Evolutionary conservation across 1,139 yeast species (phyloP).

Genomic region (Candida sp.): DNA sequence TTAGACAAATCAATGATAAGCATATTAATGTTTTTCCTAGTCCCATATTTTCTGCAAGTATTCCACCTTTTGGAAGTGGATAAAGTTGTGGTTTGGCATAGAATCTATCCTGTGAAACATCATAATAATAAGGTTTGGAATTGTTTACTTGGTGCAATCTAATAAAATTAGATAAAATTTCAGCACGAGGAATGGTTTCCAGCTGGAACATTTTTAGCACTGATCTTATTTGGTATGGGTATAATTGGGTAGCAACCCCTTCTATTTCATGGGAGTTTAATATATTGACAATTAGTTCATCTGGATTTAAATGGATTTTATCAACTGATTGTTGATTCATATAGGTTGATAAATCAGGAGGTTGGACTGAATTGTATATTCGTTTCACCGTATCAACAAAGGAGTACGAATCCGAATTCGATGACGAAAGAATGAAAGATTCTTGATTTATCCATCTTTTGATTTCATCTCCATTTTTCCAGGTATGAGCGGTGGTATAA

Average conservation of each 20-base stretch:
- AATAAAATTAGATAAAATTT: constrained; percentile 44
- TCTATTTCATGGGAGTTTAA: constrained; percentile 17
- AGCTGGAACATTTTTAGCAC: constrained; percentile 55
- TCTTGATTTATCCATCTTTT: constrained; percentile 22
- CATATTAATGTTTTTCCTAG: constrained; percentile 70
- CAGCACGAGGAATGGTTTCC: constrained; percentile 35
- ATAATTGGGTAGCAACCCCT: constrained; percentile 51
- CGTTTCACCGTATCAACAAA: constrained; percentile 20
- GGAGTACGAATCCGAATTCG: constrained; percentile 4
- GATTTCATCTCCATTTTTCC: neutral
- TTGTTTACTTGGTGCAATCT: constrained; percentile 19
- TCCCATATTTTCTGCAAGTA: constrained; percentile 77
- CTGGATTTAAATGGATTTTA: constrained; percentile 3
- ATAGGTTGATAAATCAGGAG: constrained; percentile 31
- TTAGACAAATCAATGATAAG: constrained; percentile 53
- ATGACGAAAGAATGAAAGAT: neutral
- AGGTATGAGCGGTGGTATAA: neutral
- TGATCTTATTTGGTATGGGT: constrained; percentile 57
- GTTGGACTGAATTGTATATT: constrained; percentile 35
- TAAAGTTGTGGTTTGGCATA: constrained; percentile 35
- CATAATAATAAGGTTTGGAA: constrained; percentile 24
- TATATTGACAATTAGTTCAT: constrained; percentile 3
- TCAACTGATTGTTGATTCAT: constrained; percentile 8
- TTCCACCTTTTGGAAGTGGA: constrained; percentile 59
- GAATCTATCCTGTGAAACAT: constrained; percentile 25